These are phyloP conservation scores for Teratosphaeria gauchensis DNA, from an alignment of 2,329 filamentous ascomycete species.

Conservation along the genomic window DNA sequence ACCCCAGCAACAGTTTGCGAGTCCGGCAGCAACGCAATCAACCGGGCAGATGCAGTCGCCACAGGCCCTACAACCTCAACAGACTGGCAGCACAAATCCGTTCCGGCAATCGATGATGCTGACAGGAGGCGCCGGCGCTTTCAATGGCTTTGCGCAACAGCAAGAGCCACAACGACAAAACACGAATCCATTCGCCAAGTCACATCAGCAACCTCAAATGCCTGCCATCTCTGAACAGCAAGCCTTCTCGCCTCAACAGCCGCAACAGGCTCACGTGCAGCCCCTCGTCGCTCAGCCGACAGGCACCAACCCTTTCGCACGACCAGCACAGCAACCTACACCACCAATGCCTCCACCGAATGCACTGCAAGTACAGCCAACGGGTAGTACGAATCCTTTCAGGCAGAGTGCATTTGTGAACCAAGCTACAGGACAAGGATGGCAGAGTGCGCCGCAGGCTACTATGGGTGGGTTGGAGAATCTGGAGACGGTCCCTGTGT, in stretches of 20 bases:
- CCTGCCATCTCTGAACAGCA: constrained; percentile 3
- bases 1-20: constrained; percentile 42
- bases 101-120: constrained; percentile 84
- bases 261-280: constrained; percentile 24
- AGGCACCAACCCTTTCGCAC: constrained; percentile 62
- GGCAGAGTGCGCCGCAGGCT: constrained; percentile 65
- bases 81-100: constrained; percentile 66
- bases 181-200: constrained; percentile 55
- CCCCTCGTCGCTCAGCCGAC: constrained; percentile 50
- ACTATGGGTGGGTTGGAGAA: constrained; percentile 74
- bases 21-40: constrained; percentile 25
- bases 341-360: constrained; percentile 27
- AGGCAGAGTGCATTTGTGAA: constrained; percentile 84
- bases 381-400: constrained; percentile 90
- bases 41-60: constrained; percentile 29
- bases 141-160: constrained; percentile 9
- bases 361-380: constrained; percentile 61
- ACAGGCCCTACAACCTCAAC: constrained; percentile 42
- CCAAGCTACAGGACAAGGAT: constrained; percentile 76
- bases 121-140: constrained; percentile 13
- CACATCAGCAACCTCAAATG: constrained; percentile 13
- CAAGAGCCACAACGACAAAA: constrained; percentile 19
- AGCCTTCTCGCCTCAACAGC: background rate
- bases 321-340: constrained; percentile 24
- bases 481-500: constrained; percentile 70